Conservation (phyloP, 257 asterid species). For the Solanum chmielewskii region DNA sequence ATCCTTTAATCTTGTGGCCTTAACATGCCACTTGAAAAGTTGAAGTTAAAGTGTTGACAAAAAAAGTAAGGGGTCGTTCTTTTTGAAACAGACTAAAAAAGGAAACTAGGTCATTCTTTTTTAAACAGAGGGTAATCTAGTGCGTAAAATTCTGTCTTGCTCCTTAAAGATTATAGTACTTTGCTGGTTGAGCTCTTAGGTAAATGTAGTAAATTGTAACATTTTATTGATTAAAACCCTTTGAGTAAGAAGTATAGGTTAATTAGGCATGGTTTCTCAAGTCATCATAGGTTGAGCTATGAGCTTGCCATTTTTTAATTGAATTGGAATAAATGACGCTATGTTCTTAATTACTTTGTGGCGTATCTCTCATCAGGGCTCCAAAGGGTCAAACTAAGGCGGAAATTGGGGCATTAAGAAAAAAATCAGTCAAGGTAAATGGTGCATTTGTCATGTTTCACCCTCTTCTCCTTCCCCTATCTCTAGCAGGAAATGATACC, state of each 20-base stretch:
- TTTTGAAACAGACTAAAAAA: not conserved
- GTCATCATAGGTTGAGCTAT: not conserved
- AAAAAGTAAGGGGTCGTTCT: not conserved
- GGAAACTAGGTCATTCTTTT: not conserved
- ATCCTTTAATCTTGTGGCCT: not conserved
- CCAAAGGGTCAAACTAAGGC: constrained; percentile 38
- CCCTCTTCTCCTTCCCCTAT: not conserved
- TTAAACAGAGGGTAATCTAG: not conserved
- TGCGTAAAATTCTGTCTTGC: not conserved
- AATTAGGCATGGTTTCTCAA: not conserved
- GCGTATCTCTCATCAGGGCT: constrained; percentile 31
- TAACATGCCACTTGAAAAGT: not conserved
- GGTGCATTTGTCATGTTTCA: not conserved
- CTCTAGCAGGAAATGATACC: not conserved
- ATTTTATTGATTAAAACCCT: not conserved
- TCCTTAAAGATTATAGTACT: not conserved
- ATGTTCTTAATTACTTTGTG: constrained; percentile 1
- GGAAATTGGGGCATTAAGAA: constrained; percentile 25
- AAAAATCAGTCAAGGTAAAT: constrained; percentile 53
- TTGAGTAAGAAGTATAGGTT: not conserved
- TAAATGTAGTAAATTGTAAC: not conserved
- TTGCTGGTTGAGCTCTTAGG: not conserved
- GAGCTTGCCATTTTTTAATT: not conserved
- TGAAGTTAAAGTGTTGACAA: not conserved
- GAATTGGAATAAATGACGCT: not conserved